Evolutionary conservation across 2,329 filamentous ascomycete genomes (phyloP), one percentile per base, ranked within the genome.

Genomic region (Alternaria sp.): DNA sequence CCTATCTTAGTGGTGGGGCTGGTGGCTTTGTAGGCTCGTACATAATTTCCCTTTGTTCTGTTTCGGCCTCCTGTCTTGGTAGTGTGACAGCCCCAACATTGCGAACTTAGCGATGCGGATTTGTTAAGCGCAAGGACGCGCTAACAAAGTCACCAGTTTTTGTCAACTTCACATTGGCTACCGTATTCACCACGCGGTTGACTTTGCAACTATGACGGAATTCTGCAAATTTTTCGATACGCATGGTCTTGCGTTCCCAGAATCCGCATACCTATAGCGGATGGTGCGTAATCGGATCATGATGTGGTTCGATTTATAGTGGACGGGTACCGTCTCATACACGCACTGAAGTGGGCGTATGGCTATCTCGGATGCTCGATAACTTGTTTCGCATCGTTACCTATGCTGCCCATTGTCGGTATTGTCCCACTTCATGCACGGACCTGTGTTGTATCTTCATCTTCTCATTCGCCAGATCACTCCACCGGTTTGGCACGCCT

Each of bases 11-110:
- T 24, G 14, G 29, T 49, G 13, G n/a, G 29, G 23, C 37, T 13
- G 5, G 28, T 51, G 33, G 37, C 40, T 52, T 24, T 13, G 3
- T n/a, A 24, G 24, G 14, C 40, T 28, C 33, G 31, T 36, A 45
- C 50, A 31, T 6, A 45, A n/a, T 17, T n/a, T 48, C 44, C 29
- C 28, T 42, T 23, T 40, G 17, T 23, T 51, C 13, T 21, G 21
- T 23, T 52, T 7, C 14, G 33, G 31, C 23, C 33, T 8, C 14
- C 10, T 39, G 10, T 31, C 17, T 41, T 13, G 21, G 13, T 11
- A 10, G 21, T 56, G 14, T 51, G 28, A 29, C 24, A 34, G n/a
- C 14, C 28, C 24, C 46, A 40, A 26, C n/a, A 44, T 45, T 52
- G 23, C 48, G 4, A 44, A 37, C 37, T 24, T 23, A 51, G 33